Evolutionary conservation across 2,329 filamentous ascomycete species (phyloP).

Genomic region (Colletotrichum sp.): DNA sequence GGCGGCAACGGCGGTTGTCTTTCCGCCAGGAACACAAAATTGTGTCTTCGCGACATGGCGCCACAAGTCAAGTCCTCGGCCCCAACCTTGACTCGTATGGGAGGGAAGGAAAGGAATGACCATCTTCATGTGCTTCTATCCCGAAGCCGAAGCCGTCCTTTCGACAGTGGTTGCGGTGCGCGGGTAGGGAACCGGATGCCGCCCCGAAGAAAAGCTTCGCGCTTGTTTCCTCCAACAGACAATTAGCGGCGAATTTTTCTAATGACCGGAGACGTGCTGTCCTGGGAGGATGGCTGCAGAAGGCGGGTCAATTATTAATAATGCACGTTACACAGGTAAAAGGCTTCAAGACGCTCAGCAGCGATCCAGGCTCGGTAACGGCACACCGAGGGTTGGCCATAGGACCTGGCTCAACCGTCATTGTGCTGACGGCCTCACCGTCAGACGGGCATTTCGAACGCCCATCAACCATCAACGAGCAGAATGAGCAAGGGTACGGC

Average conservation of each 20-base stretch:
- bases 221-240: background rate
- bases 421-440: slow-evolving; percentile 3
- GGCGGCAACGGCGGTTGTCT: background rate
- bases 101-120: background rate
- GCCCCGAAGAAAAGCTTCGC: background rate
- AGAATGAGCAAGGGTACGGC: background rate
- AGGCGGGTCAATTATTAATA: background rate
- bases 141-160: background rate
- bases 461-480: background rate
- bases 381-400: background rate
- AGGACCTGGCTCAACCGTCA: background rate
- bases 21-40: background rate
- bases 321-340: background rate
- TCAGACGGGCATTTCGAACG: slow-evolving; percentile 5
- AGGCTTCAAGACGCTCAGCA: background rate
- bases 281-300: slow-evolving; percentile 6
- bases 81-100: background rate
- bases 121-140: background rate
- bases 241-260: background rate
- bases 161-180: background rate
- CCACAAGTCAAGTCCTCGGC: background rate
- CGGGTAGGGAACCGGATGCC: background rate
- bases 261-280: background rate
- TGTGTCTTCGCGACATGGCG: background rate
- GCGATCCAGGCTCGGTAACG: background rate